Evolutionary conservation across 2,329 filamentous ascomycete genomes (phyloP).

Genomic region (Neopestalotiopsis sp.): DNA sequence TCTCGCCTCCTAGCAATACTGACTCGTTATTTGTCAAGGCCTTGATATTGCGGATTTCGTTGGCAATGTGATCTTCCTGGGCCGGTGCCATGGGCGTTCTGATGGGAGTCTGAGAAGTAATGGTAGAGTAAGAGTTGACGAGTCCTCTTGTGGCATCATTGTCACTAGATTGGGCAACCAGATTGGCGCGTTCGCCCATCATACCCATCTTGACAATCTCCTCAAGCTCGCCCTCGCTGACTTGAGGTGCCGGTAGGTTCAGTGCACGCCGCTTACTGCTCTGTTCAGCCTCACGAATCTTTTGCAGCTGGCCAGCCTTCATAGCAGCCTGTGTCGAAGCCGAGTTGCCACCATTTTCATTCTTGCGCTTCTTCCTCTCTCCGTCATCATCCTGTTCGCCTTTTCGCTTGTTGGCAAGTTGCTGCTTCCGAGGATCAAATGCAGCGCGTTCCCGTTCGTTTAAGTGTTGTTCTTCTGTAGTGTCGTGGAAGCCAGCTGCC

Average conservation of each 20-base stretch:
- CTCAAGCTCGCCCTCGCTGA: constrained; percentile 90
- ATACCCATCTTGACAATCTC: constrained; percentile 99
- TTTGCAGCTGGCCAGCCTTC: constrained; percentile 93
- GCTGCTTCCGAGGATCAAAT: constrained; percentile 93
- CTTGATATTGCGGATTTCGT: constrained; percentile 93
- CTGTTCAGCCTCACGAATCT: constrained; percentile 93
- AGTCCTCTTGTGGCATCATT: constrained; percentile 86
- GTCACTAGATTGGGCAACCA: constrained; percentile 76
- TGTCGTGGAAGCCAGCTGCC: constrained; percentile 91
- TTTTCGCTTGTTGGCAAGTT: constrained; percentile 90
- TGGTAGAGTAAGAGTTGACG: constrained; percentile 82
- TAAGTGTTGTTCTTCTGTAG: constrained; percentile 75
- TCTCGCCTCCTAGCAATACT: constrained; percentile 90
- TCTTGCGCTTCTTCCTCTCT: constrained; percentile 84
- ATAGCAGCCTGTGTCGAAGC: constrained; percentile 85
- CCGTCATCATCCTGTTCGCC: constrained; percentile 86
- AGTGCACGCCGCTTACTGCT: constrained; percentile 89
- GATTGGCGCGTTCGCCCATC: constrained; percentile 84
- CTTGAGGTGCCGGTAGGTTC: constrained; percentile 87
- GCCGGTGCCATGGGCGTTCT: constrained; percentile 89
- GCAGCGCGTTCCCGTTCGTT: constrained; percentile 86
- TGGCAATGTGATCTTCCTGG: constrained; percentile 94
- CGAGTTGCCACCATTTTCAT: constrained; percentile 81
- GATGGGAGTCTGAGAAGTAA: constrained; percentile 85
- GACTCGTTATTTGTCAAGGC: constrained; percentile 94